phyloP scores from a whole-genome alignment of 192 early-diverging fungal genomes.

The Backusella australiensis region DNA sequence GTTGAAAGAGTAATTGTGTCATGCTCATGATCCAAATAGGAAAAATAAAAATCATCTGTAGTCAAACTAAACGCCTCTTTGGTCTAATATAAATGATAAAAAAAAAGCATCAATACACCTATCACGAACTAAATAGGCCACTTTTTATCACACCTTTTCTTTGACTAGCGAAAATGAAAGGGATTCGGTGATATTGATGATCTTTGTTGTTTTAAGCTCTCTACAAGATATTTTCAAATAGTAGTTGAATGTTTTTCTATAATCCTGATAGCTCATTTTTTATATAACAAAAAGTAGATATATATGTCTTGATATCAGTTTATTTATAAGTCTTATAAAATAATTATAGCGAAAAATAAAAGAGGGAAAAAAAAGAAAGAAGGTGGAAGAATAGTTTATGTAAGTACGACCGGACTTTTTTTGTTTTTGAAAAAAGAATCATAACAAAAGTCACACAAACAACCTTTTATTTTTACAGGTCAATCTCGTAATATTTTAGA shows the following conservation, averaged over 20 bases:
- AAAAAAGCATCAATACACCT: not conserved
- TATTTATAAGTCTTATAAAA: not conserved
- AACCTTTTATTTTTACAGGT: not conserved
- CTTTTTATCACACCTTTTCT: not conserved
- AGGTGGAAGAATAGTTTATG: not conserved
- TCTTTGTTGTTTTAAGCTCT: slow-evolving; percentile 7
- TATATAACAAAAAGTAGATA: not conserved
- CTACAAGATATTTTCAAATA: not conserved
- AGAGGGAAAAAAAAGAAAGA: not conserved
- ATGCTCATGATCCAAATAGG: not conserved
- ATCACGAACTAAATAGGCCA: not conserved
- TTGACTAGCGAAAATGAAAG: not conserved
- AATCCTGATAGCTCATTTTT: slow-evolving; percentile 3
- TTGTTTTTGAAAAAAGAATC: not conserved
- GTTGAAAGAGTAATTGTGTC: not conserved
- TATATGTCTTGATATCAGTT: not conserved
- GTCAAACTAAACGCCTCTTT: not conserved
- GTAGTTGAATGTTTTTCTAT: slow-evolving; percentile 3
- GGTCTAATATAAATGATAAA: not conserved
- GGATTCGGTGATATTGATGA: not conserved
- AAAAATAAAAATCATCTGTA: slow-evolving; percentile 9
- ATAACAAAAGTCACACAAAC: not conserved
- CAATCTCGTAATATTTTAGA: not conserved
- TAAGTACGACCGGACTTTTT: not conserved
- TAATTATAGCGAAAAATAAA: not conserved